A percentile compares a stretch with the other conserved stretches of the same genome.
Evolutionary conservation across 2,329 filamentous ascomycete genomes (phyloP).

Genomic region (Ilyonectria mors-panacis): DNA sequence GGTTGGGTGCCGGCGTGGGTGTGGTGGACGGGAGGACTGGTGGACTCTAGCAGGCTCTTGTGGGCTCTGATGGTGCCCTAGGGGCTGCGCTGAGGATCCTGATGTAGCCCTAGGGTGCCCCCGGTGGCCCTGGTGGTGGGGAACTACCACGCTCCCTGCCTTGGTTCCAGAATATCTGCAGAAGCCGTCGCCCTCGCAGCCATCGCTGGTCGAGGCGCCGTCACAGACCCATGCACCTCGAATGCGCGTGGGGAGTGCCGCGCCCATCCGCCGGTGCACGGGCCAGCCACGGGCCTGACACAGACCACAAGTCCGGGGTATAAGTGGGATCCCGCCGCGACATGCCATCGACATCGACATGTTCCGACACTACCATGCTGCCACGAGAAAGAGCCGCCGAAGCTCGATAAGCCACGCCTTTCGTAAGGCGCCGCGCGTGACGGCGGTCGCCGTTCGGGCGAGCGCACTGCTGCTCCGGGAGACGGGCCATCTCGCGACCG

Average conservation of each 20-base stretch:
- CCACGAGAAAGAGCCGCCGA: constrained; percentile 40
- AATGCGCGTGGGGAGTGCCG: constrained; percentile 28
- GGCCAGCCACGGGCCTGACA: constrained; percentile 30
- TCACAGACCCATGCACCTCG: constrained; percentile 21
- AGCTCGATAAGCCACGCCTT: constrained; percentile 33
- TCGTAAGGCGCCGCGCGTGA: constrained; percentile 29
- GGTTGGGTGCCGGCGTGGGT: constrained; percentile 14
- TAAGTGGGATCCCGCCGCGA: constrained; percentile 26
- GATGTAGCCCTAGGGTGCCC: constrained; percentile 17
- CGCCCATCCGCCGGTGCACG: constrained; percentile 35
- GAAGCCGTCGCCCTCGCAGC: constrained; percentile 33
- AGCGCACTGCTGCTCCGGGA: constrained; percentile 13
- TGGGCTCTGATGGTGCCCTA: neutral
- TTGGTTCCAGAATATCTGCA: constrained; percentile 46
- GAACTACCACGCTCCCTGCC: constrained; percentile 29
- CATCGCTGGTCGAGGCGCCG: constrained; percentile 31
- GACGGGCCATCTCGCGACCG: constrained; percentile 20
- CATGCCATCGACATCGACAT: constrained; percentile 29
- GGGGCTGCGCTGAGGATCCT: neutral
- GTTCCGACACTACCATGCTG: constrained; percentile 24
- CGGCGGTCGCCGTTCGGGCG: constrained; percentile 36
- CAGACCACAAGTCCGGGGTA: constrained; percentile 34
- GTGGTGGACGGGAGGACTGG: constrained; percentile 9
- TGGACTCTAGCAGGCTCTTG: neutral
- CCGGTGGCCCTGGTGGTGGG: constrained; percentile 34